phyloP scores from a whole-genome alignment of 2,329 filamentous ascomycete species.

The Ustulina deusta region DNA sequence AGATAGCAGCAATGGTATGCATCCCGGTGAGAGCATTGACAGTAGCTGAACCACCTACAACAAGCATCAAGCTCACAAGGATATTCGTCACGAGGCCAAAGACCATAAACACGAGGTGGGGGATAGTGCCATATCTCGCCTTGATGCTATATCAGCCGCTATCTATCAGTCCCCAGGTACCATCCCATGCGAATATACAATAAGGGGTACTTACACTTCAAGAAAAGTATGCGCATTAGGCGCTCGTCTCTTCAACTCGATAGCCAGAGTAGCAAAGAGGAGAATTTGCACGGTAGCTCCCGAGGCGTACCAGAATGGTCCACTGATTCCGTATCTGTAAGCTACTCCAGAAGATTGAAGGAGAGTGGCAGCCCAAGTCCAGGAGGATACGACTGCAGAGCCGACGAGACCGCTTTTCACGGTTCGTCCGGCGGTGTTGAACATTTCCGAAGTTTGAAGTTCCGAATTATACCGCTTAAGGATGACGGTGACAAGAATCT shows the following conservation, averaged over 20 bases:
- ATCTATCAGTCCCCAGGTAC: conserved; percentile 6
- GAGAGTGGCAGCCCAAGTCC: conserved; percentile 91
- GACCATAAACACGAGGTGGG: conserved; percentile 83
- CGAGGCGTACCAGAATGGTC: conserved; percentile 66
- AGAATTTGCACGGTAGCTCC: conserved; percentile 85
- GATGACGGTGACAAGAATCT: conserved; percentile 76
- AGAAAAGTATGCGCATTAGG: conserved; percentile 90
- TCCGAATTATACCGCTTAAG: conserved; percentile 72
- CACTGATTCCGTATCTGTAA: conserved; percentile 79
- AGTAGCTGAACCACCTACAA: conserved; percentile 85
- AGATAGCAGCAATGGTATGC: conserved; percentile 83
- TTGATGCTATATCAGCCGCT: conserved; percentile 41
- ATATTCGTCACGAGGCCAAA: conserved; percentile 89
- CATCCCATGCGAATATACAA: neutral
- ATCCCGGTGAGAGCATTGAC: conserved; percentile 78
- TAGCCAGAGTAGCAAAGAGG: conserved; percentile 89
- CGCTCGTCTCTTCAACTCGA: conserved; percentile 86
- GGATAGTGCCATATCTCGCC: conserved; percentile 52
- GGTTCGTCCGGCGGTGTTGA: conserved; percentile 86
- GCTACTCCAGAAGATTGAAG: conserved; percentile 84
- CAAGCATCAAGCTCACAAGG: conserved; percentile 87
- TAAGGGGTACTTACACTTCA: conserved; percentile 69
- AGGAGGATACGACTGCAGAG: conserved; percentile 89
- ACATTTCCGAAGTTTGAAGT: conserved; percentile 91
- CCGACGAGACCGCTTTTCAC: conserved; percentile 91